Base-by-base conservation (phyloP, 1,284 basidiomycete species). In the Sporisorium reilianum region DNA sequence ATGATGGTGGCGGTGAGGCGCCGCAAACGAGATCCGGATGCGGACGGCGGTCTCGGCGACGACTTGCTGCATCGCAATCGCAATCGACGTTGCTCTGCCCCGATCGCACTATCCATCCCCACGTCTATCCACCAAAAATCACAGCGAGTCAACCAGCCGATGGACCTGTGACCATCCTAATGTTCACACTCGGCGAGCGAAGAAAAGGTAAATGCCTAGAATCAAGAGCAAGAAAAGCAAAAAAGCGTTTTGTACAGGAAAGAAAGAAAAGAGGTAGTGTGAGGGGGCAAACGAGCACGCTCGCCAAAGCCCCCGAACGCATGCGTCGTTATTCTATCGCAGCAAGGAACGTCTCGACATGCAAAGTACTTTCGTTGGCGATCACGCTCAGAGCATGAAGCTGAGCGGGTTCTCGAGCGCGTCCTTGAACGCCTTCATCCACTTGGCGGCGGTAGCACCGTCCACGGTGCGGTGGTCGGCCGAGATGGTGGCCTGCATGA, bases 401-500 rank as follows among this genome's bases (percentile, higher is more conserved):
- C 76, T 78, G 82, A 97, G 86, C 56, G 96, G 94, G 87, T 98
- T 97, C 89, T 99, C 97, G 74, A 99, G 88, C 87, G 96, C 97
- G 50, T 93, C 92, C 88, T 95, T 97, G 90, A 99, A 97, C 25
- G 95, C 93, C 75, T 91, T 86, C 88, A 98, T 82, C 85, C 85
- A 83, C 61, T 64, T 75, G 26, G 81, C 83, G 1, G 80, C 95
- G 49, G 91, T 93, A 20, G 83, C 83, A 23, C 85, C 85, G 67
- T 85, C 84, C n/a, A 84, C 82, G 34, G 85, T 85, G 80, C 97
- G 89, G 88, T 99, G 97, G 86, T 99, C 97, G 48, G 92, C 91
- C 86, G 93, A 95, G 81, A 99, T 88, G 12, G 97, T 99, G 16
- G 92, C 96, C 86, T 97, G 96, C 95, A 99, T 97, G 54, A 93